phyloP scores from a whole-genome alignment of 1,139 yeast genomes.

The Martiniozyma asiatica region DNA sequence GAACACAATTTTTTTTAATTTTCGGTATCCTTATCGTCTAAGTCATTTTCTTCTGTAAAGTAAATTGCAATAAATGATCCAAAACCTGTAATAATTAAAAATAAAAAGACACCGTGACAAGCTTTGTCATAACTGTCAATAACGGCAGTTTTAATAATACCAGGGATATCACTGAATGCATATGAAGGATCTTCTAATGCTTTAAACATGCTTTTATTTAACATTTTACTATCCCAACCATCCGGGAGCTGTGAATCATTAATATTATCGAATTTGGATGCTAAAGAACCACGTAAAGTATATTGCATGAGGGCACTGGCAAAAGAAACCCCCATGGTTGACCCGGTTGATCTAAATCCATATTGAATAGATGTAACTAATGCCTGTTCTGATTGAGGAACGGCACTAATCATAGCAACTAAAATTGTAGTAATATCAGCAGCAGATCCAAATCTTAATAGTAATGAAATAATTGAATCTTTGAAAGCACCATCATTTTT shows the following conservation, averaged over 20 bases:
- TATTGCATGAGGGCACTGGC: constrained; percentile 33
- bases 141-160: constrained; percentile 24
- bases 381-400: constrained; percentile 31
- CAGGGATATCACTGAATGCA: constrained; percentile 24
- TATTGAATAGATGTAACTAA: constrained; percentile 39
- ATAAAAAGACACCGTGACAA: constrained; percentile 22
- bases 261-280: constrained; percentile 5
- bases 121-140: constrained; percentile 28
- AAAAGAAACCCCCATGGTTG: constrained; percentile 36
- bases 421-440: constrained; percentile 31
- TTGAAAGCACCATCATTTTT: constrained; percentile 14
- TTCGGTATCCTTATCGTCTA: no score
- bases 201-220: constrained; percentile 4
- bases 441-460: constrained; percentile 31
- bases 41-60: constrained; percentile 10
- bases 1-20: no score
- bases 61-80: constrained; percentile 7
- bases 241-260: constrained; percentile 4
- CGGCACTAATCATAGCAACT: constrained; percentile 35
- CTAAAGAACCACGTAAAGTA: constrained; percentile 6
- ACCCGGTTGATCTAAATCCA: constrained; percentile 38
- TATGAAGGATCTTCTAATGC: constrained; percentile 28
- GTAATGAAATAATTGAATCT: constrained; percentile 27
- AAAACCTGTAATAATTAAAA: constrained; percentile 25
- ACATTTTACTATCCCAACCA: constrained; percentile 5